Percentiles rank a stretch among this genome's conserved stretches.
Conservation (phyloP, 768 basidiomycete genomes). For the Dioszegia aurantiaca region DNA sequence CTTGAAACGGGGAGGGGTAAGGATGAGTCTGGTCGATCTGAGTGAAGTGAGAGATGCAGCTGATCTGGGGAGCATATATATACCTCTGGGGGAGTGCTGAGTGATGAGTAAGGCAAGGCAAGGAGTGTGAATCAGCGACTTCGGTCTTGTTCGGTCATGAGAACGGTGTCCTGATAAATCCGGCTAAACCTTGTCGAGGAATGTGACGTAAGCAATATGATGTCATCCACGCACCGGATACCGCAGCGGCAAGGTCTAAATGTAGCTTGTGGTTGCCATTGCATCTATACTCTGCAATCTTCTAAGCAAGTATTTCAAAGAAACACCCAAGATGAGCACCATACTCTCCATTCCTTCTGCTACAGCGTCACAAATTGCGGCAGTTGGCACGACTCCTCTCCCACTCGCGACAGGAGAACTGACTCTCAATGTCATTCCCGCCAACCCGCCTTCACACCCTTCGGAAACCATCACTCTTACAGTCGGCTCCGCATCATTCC, state of each 20-base stretch:
- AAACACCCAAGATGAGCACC: conserved; percentile 37
- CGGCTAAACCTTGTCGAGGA: no score
- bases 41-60: neutral
- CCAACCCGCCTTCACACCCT: conserved; percentile 40
- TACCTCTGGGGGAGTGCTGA: neutral
- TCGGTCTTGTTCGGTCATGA: no score
- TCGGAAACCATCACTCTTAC: conserved; percentile 41
- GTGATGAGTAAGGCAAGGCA: no score
- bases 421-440: conserved; percentile 40
- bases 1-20: no score
- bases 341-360: conserved; percentile 33
- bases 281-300: no score
- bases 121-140: no score
- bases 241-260: no score
- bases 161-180: no score
- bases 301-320: no score
- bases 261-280: no score
- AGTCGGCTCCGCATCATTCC: conserved; percentile 42
- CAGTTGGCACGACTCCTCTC: conserved; percentile 26
- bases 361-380: conserved; percentile 44
- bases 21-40: neutral
- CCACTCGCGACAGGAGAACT: conserved; percentile 43
- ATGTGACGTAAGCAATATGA: no score
- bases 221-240: no score
- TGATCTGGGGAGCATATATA: conserved; percentile 3